phyloP scores from a whole-genome alignment of 768 basidiomycete species.

The Candolleomyces aberdarensis region DNA sequence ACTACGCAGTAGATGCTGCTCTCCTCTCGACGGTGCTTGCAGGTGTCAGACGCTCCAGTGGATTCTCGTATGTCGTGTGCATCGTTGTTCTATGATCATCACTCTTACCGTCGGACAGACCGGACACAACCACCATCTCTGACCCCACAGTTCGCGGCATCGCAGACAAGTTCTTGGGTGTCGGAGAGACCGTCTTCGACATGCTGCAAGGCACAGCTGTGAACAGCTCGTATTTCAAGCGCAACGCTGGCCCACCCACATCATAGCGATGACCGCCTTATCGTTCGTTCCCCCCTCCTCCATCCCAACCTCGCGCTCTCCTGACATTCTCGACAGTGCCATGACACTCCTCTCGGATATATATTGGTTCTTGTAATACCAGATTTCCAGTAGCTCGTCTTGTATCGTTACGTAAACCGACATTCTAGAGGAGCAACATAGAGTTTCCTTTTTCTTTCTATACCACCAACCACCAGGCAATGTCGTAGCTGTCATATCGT shows the following conservation, averaged over 20 bases:
- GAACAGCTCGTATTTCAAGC: constrained; percentile 80
- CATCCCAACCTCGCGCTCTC: too few species aligned
- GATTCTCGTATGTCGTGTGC: constrained; percentile 69
- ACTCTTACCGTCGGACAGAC: constrained; percentile 37
- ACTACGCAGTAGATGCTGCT: constrained; percentile 82
- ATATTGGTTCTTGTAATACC: too few species aligned
- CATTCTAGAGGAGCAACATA: too few species aligned
- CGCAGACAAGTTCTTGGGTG: constrained; percentile 77
- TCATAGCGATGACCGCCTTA: not conserved
- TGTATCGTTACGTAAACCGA: too few species aligned
- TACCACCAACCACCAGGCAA: too few species aligned
- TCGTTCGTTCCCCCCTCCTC: not conserved
- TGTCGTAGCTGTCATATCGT: too few species aligned
- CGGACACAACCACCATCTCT: constrained; percentile 63
- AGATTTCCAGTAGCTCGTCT: too few species aligned
- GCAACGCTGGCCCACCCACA: constrained; percentile 29
- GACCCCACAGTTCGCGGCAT: constrained; percentile 76
- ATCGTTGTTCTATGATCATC: not conserved
- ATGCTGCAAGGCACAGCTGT: constrained; percentile 82
- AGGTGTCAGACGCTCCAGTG: constrained; percentile 86
- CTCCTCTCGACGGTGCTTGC: constrained; percentile 87
- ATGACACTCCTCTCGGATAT: too few species aligned
- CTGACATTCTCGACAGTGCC: too few species aligned
- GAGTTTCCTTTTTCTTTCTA: too few species aligned
- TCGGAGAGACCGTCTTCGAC: constrained; percentile 90